Conservation (phyloP, 345 rosid species). For the Excoecaria agallocha region DNA sequence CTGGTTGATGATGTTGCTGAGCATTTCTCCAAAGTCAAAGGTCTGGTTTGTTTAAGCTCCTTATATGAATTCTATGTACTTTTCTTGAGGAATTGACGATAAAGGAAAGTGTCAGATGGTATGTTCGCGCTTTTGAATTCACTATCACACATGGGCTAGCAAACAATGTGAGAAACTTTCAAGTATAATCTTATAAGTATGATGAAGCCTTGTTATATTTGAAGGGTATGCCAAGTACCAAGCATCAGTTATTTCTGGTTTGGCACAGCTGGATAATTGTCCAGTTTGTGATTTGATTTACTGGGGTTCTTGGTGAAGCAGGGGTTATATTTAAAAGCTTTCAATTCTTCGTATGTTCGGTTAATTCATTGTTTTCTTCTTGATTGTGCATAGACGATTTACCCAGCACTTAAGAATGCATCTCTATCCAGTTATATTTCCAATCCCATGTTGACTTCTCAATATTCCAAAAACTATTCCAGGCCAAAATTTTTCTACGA, state of each 20-base stretch:
- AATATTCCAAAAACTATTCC: not conserved
- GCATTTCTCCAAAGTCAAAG: conserved; percentile 77
- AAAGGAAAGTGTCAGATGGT: not conserved
- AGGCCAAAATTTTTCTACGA: not conserved
- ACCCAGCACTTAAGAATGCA: not conserved
- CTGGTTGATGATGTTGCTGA: conserved; percentile 84
- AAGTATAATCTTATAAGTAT: not conserved
- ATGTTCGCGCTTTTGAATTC: not conserved
- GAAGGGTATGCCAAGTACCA: not conserved
- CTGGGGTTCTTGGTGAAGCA: not conserved
- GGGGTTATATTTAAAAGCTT: not conserved
- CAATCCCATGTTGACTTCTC: not conserved
- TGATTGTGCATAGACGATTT: not conserved
- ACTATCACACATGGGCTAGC: not conserved
- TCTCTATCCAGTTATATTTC: not conserved
- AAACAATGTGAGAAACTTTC: not conserved
- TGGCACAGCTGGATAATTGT: not conserved
- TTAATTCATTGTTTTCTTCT: not conserved
- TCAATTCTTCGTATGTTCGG: not conserved
- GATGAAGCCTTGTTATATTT: not conserved
- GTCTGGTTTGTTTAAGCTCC: conserved; percentile 30
- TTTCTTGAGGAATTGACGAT: not conserved
- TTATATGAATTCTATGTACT: not conserved
- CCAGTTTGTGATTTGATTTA: not conserved
- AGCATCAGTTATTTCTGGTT: not conserved